A percentile compares a stretch with the other conserved stretches of the same genome.
Evolutionary conservation across 495 filamentous ascomycete genomes (phyloP).

Genomic region (Friedmanniomyces endolithicus): DNA sequence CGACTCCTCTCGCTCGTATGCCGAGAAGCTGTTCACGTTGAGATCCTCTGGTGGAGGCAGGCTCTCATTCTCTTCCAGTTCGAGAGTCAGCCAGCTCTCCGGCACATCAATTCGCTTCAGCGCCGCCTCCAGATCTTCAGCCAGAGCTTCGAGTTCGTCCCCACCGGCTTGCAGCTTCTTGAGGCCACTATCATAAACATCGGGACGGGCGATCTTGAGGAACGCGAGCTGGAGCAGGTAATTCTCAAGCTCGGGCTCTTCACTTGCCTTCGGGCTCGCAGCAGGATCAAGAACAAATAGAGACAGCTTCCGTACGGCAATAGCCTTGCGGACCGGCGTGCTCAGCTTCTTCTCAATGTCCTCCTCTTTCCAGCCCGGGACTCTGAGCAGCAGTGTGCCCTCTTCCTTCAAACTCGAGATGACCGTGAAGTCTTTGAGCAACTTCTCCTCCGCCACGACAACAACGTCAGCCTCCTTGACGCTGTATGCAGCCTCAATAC

Average conservation of each 20-base stretch:
- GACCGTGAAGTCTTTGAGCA: slow-evolving; percentile 64
- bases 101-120: slow-evolving; percentile 63
- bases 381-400: slow-evolving; percentile 60
- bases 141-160: slow-evolving; percentile 45
- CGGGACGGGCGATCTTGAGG: slow-evolving; percentile 54
- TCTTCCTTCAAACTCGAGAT: slow-evolving; percentile 55
- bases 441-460: slow-evolving; percentile 63
- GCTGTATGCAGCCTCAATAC: slow-evolving; percentile 70
- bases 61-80: slow-evolving; percentile 40
- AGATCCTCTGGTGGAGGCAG: slow-evolving; percentile 47
- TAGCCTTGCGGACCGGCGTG: slow-evolving; percentile 46
- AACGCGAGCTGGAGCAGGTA: slow-evolving; percentile 67
- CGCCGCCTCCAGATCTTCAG: slow-evolving; percentile 54
- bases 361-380: slow-evolving; percentile 68
- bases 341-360: slow-evolving; percentile 84
- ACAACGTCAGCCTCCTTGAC: slow-evolving; percentile 65
- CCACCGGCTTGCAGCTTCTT: slow-evolving; percentile 33
- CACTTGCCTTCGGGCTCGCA: slow-evolving; percentile 48
- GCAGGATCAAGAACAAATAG: slow-evolving; percentile 64
- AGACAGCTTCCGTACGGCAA: slow-evolving; percentile 54
- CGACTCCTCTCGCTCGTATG: slow-evolving; percentile 63
- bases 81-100: slow-evolving; percentile 60
- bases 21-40: slow-evolving; percentile 63
- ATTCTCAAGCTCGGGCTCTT: slow-evolving; percentile 42
- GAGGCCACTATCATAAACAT: slow-evolving; percentile 24